phyloP scores from a whole-genome alignment of 345 rosid species.

The Boechera stricta region DNA sequence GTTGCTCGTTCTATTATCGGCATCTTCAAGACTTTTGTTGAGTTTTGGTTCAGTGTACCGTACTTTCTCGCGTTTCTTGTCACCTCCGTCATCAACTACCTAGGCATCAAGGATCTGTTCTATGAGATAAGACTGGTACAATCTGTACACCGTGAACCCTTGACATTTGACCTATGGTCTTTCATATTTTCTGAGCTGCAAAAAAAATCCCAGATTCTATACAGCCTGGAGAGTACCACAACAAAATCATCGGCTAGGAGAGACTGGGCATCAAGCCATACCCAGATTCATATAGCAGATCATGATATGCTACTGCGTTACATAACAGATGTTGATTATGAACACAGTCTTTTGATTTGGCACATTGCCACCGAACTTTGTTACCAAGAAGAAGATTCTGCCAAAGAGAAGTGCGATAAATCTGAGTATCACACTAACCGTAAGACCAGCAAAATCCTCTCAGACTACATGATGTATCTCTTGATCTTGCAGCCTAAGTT shows the following conservation, averaged over 20 bases:
- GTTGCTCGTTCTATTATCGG: background rate
- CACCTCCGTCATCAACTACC: background rate
- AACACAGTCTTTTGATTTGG: slow-evolving; percentile 57
- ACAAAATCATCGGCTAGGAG: slow-evolving; percentile 2
- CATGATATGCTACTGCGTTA: background rate
- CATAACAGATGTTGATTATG: slow-evolving; percentile 45
- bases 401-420: background rate
- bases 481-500: slow-evolving; percentile 35
- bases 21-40: slow-evolving; percentile 9
- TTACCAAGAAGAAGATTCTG: slow-evolving; percentile 21
- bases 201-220: background rate
- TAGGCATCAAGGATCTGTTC: background rate
- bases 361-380: slow-evolving; percentile 59
- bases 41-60: background rate
- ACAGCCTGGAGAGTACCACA: background rate
- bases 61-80: background rate
- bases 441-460: slow-evolving; percentile 30
- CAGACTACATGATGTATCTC: slow-evolving; percentile 49
- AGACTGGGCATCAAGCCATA: slow-evolving; percentile 26
- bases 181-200: background rate
- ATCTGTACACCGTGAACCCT: slow-evolving; percentile 13
- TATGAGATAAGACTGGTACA: slow-evolving; percentile 18
- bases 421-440: background rate
- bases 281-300: slow-evolving; percentile 15
- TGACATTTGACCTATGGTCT: background rate